Evolutionary conservation across 2,329 filamentous ascomycete genomes (phyloP).

Genomic region (Stemphylium vesicarium): DNA sequence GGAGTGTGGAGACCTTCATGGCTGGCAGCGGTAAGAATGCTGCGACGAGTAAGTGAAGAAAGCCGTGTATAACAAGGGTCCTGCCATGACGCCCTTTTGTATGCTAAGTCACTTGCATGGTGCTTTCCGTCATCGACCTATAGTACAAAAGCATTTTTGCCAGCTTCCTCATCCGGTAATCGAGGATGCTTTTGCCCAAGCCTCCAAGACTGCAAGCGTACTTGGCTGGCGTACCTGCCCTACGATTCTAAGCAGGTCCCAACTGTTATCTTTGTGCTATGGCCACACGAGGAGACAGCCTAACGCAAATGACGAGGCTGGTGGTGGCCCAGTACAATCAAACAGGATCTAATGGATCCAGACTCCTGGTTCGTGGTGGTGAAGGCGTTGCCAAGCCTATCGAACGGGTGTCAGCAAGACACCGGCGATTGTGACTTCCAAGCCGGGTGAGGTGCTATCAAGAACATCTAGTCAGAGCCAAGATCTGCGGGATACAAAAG

Average conservation of each 20-base stretch:
- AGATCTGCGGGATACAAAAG: neutral
- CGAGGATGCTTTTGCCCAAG: constrained; percentile 9
- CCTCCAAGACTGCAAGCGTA: constrained; percentile 23
- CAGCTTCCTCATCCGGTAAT: constrained; percentile 22
- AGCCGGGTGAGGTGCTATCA: neutral
- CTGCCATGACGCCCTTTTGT: constrained; percentile 12
- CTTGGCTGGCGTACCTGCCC: constrained; percentile 22
- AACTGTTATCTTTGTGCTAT: constrained; percentile 24
- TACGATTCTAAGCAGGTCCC: constrained; percentile 28
- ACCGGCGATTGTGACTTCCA: neutral
- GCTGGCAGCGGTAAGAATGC: constrained; percentile 1
- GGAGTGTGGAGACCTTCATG: constrained; percentile 38
- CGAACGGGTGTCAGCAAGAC: constrained; percentile 1
- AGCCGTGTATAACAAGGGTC: constrained; percentile 8
- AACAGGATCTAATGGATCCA: constrained; percentile 2
- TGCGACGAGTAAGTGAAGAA: constrained; percentile 3
- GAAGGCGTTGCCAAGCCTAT: constrained; percentile 12
- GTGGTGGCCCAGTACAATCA: neutral
- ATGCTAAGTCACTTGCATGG: constrained; percentile 3
- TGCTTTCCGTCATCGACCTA: constrained; percentile 1
- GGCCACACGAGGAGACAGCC: neutral
- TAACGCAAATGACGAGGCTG: constrained; percentile 2
- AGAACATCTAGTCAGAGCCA: neutral
- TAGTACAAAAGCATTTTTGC: constrained; percentile 5
- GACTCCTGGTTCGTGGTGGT: constrained; percentile 14